Percentiles rank a stretch among this genome's conserved stretches.
Conservation (phyloP, 441 rosid genomes). For the Pelargonium citronellum region DNA sequence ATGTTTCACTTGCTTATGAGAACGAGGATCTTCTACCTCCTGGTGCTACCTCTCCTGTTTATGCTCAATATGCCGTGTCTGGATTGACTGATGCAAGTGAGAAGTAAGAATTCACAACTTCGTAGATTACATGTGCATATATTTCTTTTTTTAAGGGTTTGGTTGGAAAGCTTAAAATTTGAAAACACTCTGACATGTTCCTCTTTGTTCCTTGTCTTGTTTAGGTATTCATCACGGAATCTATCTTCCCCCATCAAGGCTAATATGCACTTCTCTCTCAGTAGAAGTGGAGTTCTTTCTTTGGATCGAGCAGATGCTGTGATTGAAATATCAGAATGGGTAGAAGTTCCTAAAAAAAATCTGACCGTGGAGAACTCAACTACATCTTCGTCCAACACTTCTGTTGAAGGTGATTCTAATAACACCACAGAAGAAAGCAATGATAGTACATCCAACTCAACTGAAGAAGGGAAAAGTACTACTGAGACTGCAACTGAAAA, state of each 20-base stretch:
- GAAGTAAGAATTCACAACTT: slow-evolving; percentile 50
- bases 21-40: slow-evolving; percentile 69
- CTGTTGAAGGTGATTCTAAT: slow-evolving; percentile 45
- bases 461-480: slow-evolving; percentile 16
- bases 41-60: slow-evolving; percentile 50
- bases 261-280: slow-evolving; percentile 84
- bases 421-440: slow-evolving; percentile 46
- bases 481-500: slow-evolving; percentile 55
- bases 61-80: slow-evolving; percentile 81
- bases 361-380: slow-evolving; percentile 57
- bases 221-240: slow-evolving; percentile 82
- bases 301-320: slow-evolving; percentile 94
- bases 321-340: slow-evolving; percentile 93
- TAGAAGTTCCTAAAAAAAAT: slow-evolving; percentile 80
- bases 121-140: slow-evolving; percentile 8
- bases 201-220: slow-evolving; percentile 16
- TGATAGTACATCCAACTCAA: slow-evolving; percentile 18
- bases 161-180: neutral
- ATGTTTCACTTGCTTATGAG: slow-evolving; percentile 77
- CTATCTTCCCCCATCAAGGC: slow-evolving; percentile 93
- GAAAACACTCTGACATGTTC: neutral
- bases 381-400: slow-evolving; percentile 39
- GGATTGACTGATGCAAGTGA: slow-evolving; percentile 69
- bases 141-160: slow-evolving; percentile 18
- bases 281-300: slow-evolving; percentile 83